Evolutionary conservation across 1,284 basidiomycete species (phyloP), one percentile per base, ranked within the genome.

Genomic region (Pulveroboletus sp.): DNA sequence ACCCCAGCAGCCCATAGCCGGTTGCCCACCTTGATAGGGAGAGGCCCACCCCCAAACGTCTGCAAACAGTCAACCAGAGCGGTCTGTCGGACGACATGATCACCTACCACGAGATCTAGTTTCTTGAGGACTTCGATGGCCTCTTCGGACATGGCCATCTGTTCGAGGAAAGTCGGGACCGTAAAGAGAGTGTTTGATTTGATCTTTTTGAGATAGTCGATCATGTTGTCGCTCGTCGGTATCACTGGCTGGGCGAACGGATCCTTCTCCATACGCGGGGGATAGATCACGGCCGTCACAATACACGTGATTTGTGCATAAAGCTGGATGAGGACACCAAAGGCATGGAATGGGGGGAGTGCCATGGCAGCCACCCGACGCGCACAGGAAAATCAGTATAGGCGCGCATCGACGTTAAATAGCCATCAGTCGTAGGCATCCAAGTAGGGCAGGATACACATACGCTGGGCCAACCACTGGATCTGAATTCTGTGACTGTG

Each of bases 271-370:
- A 58, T 21, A 3, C 37, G 52, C 0, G 65, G 65, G 16, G 57
- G 24, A 46, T 53, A 65, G 0, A 65, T 6, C 6, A 32, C 52
- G 3, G 50, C 36, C 0, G 55, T 29, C 2, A 45, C 29, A 8
- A 63, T 42, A 21, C 16, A 15, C 1, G 21, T n/a, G 2, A 65
- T 2, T 8, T 61, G 63, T 7, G 33, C 8, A 26, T 48, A 57
- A 1, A 65, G 26, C 16, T 64, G 58, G 12, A 47, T 15, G 9
- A 3, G 8, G 1, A 40, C 2, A 3, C 66, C 62, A 2, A 33
- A 54, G 3, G 16, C 36, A 13, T 65, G 64, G 36, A 66, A 66
- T 4, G 64, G 15, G 24, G 62, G 62, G 11, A 66, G 44, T 6
- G 37, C 43, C 64, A 63, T 64, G 8, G 19, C 54, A n/a, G 58